Evolutionary conservation across 2,329 filamentous ascomycete species (phyloP), one percentile per base, ranked within the genome.

Genomic region (Fonsecaea pedrosoi): DNA sequence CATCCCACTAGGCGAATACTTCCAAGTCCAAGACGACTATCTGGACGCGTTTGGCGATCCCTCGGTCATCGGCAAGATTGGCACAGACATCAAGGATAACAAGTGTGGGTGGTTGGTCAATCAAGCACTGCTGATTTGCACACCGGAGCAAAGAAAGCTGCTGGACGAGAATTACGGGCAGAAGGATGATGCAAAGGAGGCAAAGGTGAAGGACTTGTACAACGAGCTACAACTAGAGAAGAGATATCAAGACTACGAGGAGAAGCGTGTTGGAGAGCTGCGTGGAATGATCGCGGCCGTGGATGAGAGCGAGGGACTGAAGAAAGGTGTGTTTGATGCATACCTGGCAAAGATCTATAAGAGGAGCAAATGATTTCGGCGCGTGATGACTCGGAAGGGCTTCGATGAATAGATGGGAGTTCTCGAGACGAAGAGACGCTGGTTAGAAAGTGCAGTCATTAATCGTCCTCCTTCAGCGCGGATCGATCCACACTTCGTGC

Each of bases 101-200:
- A 99, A 99, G 87, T 99, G 95, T 86, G 96, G 92, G 50, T 99
- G 95, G 95, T 84, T 99, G 67, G 87, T 99, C 81, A 99, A 99
- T 86, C 90, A 97, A 82, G 95, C 95, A 55, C 85, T 99, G 67
- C 86, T 89, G 78, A 86, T 90, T 69, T 91, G 87, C 71, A 94
- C 86, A 1, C 89, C 92, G 1, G 92, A 94, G 78, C 95, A 99
- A 86, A 89, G 93, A 77, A 86, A 91, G 81, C 80, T 96, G 45
- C 89, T 99, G 60, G 92, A 97, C 77, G 88, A 92, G 65, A 94
- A 97, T 84, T 99, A 99, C 79, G 95, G 95, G 73, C 89, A 89
- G 78, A 99, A 98, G 86, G 89, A 98, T 81, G 86, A 87, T 76
- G 86, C 84, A 59, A 90, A 90, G 76, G 95, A 99, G 83, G 89